Base-by-base conservation (phyloP, 306 rosid species). In the Pyrus bretschneideri region DNA sequence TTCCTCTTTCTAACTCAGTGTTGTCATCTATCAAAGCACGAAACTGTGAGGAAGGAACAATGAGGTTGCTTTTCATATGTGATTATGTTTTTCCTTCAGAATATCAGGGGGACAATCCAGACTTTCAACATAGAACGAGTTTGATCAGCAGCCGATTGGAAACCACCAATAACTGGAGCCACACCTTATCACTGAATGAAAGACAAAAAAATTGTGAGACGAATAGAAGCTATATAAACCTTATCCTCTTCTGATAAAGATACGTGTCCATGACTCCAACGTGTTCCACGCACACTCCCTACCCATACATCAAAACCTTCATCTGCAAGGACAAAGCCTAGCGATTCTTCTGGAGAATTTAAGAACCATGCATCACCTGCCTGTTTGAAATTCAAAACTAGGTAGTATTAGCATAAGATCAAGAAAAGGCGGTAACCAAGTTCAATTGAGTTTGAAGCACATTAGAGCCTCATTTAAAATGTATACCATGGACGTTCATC, bases 321-420 rank as follows among this genome's bases (percentile, higher is more conserved):
- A 88, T 90, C 97, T n/a, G 97, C 97, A 67, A 95, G 97, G 85
- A 90, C 81, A 87, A 86, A 95, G 72, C 98, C 98, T 78, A 95
- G 70, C 54, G 97, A 95, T 76, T 95, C 93, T 51, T 85, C 84
- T 1, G 91, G 91, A 67, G 83, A 80, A 82, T 95, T 88, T 57
- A 95, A 88, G 82, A 95, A 95, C 97, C 98, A 95, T 27, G 82
- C 91, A 85, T 95, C 98, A 67, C 98, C 98, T 58, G 82, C 96
- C 98, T 94, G 88, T 69, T 76, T 73, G 69, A 44, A 79, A 79
- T 19, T 57, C 49, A 82, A 81, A 76, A 63, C 81, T 78, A 4
- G 35, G 59, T 46, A 80, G 69, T 57, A 70, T 42, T 46, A 80
- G 71, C 62, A 70, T 42, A 67, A 83, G 82, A 72, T 72, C 69